These are phyloP conservation scores for Exutisphaerella laricina DNA, from an alignment of 2,329 filamentous ascomycete genomes.

Conservation along the genomic window DNA sequence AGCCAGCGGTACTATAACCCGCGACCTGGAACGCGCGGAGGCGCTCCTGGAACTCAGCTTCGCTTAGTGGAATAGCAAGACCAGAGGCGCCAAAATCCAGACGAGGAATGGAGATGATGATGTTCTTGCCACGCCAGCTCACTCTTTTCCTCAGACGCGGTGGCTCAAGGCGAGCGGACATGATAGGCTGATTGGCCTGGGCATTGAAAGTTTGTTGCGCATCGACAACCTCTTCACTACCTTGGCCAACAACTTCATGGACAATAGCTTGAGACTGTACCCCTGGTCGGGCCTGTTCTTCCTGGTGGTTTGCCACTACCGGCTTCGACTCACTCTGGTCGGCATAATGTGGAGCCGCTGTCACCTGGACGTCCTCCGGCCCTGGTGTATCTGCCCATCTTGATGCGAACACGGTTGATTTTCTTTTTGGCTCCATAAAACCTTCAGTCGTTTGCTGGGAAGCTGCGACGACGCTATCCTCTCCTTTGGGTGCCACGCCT, in stretches of 20 bases:
- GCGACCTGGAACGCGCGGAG: constrained; percentile 61
- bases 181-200: constrained; percentile 2
- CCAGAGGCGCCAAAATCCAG: constrained; percentile 40
- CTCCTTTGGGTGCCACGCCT: too few species aligned
- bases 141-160: constrained; percentile 42
- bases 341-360: background rate
- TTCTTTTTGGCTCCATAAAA: background rate
- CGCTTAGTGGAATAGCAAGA: constrained; percentile 39
- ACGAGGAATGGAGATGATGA: constrained; percentile 41
- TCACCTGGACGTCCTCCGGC: constrained; percentile 13
- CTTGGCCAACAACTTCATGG: too few species aligned
- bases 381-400: constrained; percentile 27
- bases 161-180: constrained; percentile 21
- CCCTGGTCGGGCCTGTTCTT: background rate
- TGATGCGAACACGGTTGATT: constrained; percentile 18
- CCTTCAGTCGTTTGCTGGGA: too few species aligned
- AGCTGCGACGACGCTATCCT: too few species aligned
- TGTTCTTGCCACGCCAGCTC: constrained; percentile 42
- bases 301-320: background rate
- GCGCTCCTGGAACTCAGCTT: constrained; percentile 56
- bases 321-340: background rate
- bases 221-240: too few species aligned
- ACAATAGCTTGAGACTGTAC: too few species aligned
- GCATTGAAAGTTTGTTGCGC: too few species aligned
- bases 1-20: constrained; percentile 64